These are phyloP conservation scores for Aureobasidium pullulans DNA, from an alignment of 2,329 filamentous ascomycete species.

Conservation along the genomic window DNA sequence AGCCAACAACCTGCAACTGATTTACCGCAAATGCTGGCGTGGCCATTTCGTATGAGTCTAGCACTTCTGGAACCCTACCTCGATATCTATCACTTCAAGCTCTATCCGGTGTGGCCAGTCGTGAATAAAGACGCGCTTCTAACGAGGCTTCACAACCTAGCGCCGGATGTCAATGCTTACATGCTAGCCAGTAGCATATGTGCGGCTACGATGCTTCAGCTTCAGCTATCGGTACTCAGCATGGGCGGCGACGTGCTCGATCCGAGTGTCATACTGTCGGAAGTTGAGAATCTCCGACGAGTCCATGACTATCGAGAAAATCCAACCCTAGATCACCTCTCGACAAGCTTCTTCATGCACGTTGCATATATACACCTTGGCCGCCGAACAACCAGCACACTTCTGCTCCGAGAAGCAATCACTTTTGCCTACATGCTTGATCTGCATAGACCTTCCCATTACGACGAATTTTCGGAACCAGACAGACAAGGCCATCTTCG, in stretches of 20 bases:
- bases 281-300: slow-evolving; percentile 15
- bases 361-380: slow-evolving; percentile 15
- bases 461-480: neutral
- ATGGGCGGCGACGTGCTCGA: neutral
- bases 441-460: slow-evolving; percentile 15
- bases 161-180: slow-evolving; percentile 12
- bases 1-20: neutral
- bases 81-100: slow-evolving; percentile 18
- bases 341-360: slow-evolving; percentile 17
- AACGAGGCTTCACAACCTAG: neutral
- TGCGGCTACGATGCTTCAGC: slow-evolving; percentile 17
- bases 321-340: slow-evolving; percentile 10
- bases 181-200: slow-evolving; percentile 16
- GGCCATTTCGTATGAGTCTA: neutral
- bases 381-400: slow-evolving; percentile 14
- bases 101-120: slow-evolving; percentile 18
- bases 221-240: slow-evolving; percentile 11
- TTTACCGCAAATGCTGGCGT: neutral
- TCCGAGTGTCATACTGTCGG: slow-evolving; percentile 1
- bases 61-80: slow-evolving; percentile 14
- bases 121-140: slow-evolving; percentile 11
- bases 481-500: slow-evolving; percentile 12
- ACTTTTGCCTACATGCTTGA: slow-evolving; percentile 16
- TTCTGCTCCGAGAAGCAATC: slow-evolving; percentile 16
- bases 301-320: slow-evolving; percentile 13